Evolutionary conservation across 169 alveolate genomes (phyloP).

Genomic region (Plasmodium cynomolgi): DNA sequence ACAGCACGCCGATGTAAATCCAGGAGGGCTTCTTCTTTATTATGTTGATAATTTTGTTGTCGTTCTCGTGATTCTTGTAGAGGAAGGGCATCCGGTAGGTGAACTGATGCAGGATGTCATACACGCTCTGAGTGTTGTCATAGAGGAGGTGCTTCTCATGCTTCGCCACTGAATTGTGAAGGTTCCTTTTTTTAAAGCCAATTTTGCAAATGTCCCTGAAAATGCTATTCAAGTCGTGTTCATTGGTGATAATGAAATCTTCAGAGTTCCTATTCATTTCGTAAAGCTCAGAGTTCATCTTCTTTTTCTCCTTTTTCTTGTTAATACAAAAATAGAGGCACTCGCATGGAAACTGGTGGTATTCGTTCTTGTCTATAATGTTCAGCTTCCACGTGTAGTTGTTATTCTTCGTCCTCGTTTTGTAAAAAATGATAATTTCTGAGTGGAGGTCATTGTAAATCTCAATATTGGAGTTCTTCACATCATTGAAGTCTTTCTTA

Average conservation of each 20-base stretch:
- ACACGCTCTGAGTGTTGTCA: slow-evolving; percentile 63
- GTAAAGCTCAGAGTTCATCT: slow-evolving; percentile 19
- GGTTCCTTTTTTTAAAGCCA: slow-evolving; percentile 34
- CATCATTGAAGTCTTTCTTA: slow-evolving; percentile 47
- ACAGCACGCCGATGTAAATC: slow-evolving; percentile 67
- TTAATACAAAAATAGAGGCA: slow-evolving; percentile 67
- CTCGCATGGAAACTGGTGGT: slow-evolving; percentile 59
- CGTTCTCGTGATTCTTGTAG: slow-evolving; percentile 18
- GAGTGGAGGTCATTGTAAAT: slow-evolving; percentile 65
- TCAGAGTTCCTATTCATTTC: slow-evolving; percentile 24
- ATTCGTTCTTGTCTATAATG: slow-evolving; percentile 62
- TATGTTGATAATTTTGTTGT: slow-evolving; percentile 63
- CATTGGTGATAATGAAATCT: slow-evolving; percentile 55
- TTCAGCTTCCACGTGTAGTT: slow-evolving; percentile 52
- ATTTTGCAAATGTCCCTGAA: slow-evolving; percentile 47
- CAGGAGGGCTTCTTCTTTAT: slow-evolving; percentile 56
- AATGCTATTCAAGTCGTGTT: slow-evolving; percentile 43
- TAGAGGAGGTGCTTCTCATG: slow-evolving; percentile 58
- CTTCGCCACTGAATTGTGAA: slow-evolving; percentile 39
- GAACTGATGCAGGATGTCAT: slow-evolving; percentile 55
- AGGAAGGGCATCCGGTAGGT: slow-evolving; percentile 68
- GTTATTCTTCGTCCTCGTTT: slow-evolving; percentile 65
- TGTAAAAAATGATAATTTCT: slow-evolving; percentile 65
- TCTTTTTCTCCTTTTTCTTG: slow-evolving; percentile 44
- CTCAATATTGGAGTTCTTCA: slow-evolving; percentile 59